A percentile compares a stretch with the other conserved stretches of the same genome.
Conservation (phyloP, 192 early-diverging fungal genomes). For the Coemansia sp. region DNA sequence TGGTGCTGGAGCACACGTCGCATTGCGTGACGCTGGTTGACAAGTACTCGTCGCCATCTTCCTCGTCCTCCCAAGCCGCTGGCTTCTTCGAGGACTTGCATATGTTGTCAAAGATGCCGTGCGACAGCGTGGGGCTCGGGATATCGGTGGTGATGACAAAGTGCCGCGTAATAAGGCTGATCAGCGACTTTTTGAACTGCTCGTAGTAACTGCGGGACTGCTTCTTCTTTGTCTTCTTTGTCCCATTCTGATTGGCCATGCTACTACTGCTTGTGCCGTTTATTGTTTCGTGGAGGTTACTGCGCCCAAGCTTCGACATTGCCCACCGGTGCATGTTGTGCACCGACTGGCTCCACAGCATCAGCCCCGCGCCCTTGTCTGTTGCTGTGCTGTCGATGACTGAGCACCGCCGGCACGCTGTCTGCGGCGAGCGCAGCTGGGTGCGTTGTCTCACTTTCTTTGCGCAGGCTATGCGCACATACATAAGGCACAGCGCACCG, state of each 20-base stretch:
- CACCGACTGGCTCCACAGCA: constrained; percentile 42
- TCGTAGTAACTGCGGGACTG: constrained; percentile 30
- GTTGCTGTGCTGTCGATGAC: constrained; percentile 32
- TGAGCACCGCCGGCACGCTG: neutral
- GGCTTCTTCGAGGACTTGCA: constrained; percentile 3
- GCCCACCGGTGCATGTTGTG: constrained; percentile 45
- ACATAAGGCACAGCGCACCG: constrained; percentile 9
- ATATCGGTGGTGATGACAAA: constrained; percentile 48
- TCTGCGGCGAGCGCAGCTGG: neutral
- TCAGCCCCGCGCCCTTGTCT: neutral
- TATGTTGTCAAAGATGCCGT: constrained; percentile 39
- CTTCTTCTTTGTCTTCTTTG: neutral
- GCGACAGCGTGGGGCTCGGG: constrained; percentile 41
- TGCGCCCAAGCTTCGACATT: constrained; percentile 29
- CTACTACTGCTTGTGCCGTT: neutral
- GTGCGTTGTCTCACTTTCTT: neutral
- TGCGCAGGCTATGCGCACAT: constrained; percentile 10
- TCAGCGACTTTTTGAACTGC: constrained; percentile 36
- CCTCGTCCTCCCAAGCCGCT: neutral
- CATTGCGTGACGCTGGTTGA: constrained; percentile 8
- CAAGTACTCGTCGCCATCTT: neutral
- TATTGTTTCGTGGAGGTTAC: constrained; percentile 6
- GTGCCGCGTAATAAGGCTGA: constrained; percentile 26
- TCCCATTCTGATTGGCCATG: neutral
- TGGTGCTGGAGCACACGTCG: constrained; percentile 17